phyloP scores from a whole-genome alignment of 495 filamentous ascomycete genomes.

The Aspergillus sclerotiicarbonarius region DNA sequence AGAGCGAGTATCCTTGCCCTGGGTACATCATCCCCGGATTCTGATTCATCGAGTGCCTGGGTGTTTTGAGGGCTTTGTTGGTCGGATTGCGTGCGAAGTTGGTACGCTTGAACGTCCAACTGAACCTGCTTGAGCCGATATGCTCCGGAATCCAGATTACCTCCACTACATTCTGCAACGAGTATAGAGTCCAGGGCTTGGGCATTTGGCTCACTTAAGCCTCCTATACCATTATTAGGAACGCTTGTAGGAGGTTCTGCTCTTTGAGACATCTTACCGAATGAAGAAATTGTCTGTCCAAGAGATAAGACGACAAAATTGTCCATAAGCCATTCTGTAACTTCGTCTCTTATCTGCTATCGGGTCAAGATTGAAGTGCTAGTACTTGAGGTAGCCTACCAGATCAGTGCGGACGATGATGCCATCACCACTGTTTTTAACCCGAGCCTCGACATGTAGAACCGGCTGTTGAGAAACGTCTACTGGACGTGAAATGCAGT shows the following conservation, averaged over 20 bases:
- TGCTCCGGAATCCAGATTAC: constrained; percentile 13
- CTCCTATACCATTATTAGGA: constrained; percentile 11
- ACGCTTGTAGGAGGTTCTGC: background rate
- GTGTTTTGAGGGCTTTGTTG: constrained; percentile 13
- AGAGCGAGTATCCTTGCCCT: constrained; percentile 33
- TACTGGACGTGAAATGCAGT: background rate
- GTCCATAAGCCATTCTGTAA: constrained; percentile 24
- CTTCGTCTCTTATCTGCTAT: constrained; percentile 19
- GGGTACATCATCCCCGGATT: constrained; percentile 10
- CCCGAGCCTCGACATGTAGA: constrained; percentile 26
- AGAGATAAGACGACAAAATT: constrained; percentile 20
- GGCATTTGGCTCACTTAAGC: constrained; percentile 14
- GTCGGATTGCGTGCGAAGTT: constrained; percentile 14
- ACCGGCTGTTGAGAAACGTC: constrained; percentile 15
- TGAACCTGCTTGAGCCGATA: constrained; percentile 22
- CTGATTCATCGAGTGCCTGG: constrained; percentile 13
- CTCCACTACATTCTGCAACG: constrained; percentile 22
- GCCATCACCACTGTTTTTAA: constrained; percentile 16
- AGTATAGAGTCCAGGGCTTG: constrained; percentile 19
- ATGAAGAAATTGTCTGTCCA: constrained; percentile 19
- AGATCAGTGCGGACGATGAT: constrained; percentile 22
- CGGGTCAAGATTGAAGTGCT: background rate
- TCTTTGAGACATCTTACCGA: constrained; percentile 11
- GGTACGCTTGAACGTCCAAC: constrained; percentile 23
- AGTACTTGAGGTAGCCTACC: constrained; percentile 5